phyloP scores from a whole-genome alignment of 2,329 filamentous ascomycete species.

The Fusarium sp. region DNA sequence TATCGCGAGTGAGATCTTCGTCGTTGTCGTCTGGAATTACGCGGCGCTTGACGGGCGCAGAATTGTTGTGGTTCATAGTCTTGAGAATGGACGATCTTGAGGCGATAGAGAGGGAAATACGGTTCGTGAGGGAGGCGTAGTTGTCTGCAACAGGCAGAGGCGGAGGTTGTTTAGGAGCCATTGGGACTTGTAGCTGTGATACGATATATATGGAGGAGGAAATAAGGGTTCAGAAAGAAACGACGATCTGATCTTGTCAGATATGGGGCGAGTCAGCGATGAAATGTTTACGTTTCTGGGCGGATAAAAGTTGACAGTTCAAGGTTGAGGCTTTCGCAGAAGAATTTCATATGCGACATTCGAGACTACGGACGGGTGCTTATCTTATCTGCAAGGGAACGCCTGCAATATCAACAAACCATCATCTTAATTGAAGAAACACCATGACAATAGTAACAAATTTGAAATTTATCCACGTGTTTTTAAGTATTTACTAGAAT shows the following conservation, averaged over 20 bases:
- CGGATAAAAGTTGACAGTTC: constrained; percentile 13
- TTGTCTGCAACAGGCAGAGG: constrained; percentile 54
- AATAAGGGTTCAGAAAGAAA: neutral
- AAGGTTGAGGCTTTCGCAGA: constrained; percentile 17
- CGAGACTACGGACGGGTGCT: constrained; percentile 19
- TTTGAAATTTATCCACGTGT: neutral
- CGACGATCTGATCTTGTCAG: neutral
- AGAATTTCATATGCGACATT: constrained; percentile 45
- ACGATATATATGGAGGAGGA: too few relatives aligned
- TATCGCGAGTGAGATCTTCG: constrained; percentile 42
- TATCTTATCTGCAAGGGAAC: constrained; percentile 41
- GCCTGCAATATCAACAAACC: neutral
- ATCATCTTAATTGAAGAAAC: neutral
- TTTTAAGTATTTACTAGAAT: constrained; percentile 18
- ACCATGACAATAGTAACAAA: neutral
- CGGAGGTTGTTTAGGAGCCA: constrained; percentile 40
- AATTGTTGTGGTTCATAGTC: constrained; percentile 45
- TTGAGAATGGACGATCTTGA: constrained; percentile 51
- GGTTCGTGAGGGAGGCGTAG: constrained; percentile 56
- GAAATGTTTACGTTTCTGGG: neutral
- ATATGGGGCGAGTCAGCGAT: neutral
- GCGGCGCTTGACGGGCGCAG: constrained; percentile 20
- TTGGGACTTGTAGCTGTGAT: constrained; percentile 3
- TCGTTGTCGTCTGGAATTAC: constrained; percentile 37
- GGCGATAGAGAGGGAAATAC: constrained; percentile 55